A percentile compares a stretch with the other conserved stretches of the same genome.
These are phyloP conservation scores for Fusarium armeniacum DNA, from an alignment of 2,329 filamentous ascomycete species.

Conservation along the genomic window DNA sequence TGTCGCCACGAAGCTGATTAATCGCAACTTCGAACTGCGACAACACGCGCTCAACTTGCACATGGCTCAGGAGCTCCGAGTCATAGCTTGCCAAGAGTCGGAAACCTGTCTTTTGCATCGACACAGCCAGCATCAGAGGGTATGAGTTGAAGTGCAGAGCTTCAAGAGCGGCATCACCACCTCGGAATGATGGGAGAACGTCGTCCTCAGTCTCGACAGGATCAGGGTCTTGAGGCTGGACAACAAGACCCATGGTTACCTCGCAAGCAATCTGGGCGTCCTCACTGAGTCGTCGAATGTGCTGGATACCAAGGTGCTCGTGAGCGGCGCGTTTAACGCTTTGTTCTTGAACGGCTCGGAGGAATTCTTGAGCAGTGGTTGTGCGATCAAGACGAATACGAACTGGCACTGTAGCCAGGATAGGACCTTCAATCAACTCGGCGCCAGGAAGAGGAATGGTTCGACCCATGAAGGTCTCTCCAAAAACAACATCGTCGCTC, in stretches of 20 bases:
- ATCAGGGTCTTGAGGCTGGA: conserved; percentile 60
- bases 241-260: conserved; percentile 65
- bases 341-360: conserved; percentile 49
- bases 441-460: conserved; percentile 49
- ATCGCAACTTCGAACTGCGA: conserved; percentile 65
- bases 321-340: conserved; percentile 47
- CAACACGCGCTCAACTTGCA: conserved; percentile 67
- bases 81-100: conserved; percentile 73
- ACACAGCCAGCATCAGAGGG: conserved; percentile 74
- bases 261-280: conserved; percentile 68
- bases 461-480: conserved; percentile 51
- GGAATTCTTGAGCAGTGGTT: conserved; percentile 42
- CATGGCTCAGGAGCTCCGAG: conserved; percentile 65
- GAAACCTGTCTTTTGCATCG: conserved; percentile 66
- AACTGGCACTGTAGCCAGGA: conserved; percentile 48
- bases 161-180: conserved; percentile 68
- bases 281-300: conserved; percentile 59
- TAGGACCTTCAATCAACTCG: conserved; percentile 52
- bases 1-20: conserved; percentile 61
- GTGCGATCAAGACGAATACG: conserved; percentile 47
- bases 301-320: conserved; percentile 54
- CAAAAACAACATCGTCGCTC: conserved; percentile 51
- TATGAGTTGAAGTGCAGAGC: conserved; percentile 70
- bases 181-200: conserved; percentile 60
- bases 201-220: conserved; percentile 23